These are phyloP conservation scores for Aegilops tauschii DNA, from an alignment of 176 grass and related monocot species.

Conservation along the genomic window DNA sequence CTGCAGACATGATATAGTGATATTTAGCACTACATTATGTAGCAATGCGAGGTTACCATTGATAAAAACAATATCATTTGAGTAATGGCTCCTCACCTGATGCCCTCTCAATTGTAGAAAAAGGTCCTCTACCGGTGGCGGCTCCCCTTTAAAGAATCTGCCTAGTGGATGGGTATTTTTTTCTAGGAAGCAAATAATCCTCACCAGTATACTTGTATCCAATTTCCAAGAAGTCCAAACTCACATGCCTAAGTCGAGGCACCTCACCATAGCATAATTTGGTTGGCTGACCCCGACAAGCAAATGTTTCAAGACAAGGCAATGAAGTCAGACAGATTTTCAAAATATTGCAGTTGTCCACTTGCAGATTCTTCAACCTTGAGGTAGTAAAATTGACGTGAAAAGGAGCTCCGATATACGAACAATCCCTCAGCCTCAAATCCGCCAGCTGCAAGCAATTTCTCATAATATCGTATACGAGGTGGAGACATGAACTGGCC, in stretches of 20 bases:
- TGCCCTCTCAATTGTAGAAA: slow-evolving; percentile 25
- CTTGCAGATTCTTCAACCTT: slow-evolving; percentile 1
- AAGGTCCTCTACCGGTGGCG: slow-evolving; percentile 1
- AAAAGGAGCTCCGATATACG: background rate
- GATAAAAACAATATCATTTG: background rate
- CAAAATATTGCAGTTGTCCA: background rate
- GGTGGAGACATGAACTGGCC: too few relatives aligned
- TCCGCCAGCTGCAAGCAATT: background rate
- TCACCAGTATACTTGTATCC: background rate
- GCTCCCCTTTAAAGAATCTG: slow-evolving; percentile 18
- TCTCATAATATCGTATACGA: background rate
- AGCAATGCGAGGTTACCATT: background rate
- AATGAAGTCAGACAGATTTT: slow-evolving; percentile 4
- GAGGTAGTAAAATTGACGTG: background rate
- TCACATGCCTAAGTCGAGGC: slow-evolving; percentile 17
- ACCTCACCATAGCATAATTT: background rate
- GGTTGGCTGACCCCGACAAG: slow-evolving; percentile 13
- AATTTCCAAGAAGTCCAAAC: slow-evolving; percentile 20
- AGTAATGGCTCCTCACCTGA: slow-evolving; percentile 5
- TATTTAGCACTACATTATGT: background rate
- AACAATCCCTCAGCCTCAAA: background rate
- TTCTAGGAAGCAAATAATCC: background rate
- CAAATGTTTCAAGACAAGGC: slow-evolving; percentile 19
- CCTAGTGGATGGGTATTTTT: background rate
- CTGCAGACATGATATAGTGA: background rate